Evolutionary conservation across 441 rosid species (phyloP), one percentile per base, ranked within the genome.

Genomic region (Biscutella auriculata): DNA sequence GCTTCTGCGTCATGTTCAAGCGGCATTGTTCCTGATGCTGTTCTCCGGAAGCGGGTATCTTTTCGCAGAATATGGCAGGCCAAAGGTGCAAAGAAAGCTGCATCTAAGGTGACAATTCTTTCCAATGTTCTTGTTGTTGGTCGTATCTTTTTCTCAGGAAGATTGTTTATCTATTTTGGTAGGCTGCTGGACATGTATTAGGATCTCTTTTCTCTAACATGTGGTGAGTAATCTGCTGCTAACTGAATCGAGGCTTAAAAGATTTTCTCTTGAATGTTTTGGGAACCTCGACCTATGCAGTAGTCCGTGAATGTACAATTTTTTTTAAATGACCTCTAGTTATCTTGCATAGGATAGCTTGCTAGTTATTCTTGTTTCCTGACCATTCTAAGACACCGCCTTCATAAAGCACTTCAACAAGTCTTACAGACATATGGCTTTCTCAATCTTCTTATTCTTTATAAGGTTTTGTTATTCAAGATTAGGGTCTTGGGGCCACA

Each of bases 51-150:
- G 66, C 78, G 71, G 52, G 76, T 85, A 69, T 85, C 80, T 58
- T 82, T 93, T 57, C 95, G 82, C 45, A 79, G 85, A 78, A 87
- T 93, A 66, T 93, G 97, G 99, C 96, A 93, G 74, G 91, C 91
- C 61, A 87, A 89, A 77, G 93, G 89, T 61, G 86, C 89, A 56
- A 87, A 80, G 45, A 75, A 77, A 42, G 93, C 97, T 76, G 97
- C 95, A 65, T 79, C 77, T 65, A 77, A 85, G 97, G 97, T 93
- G 72, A 60, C 55, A 52, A 43, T 45, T 68, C 27, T 8, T 34
- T 39, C 53, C 35, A 16, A 30, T 67, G 34, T 30, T 79, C 68
- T 50, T 16, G 8, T 56, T 57, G 11, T 62, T 65, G 60, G 21
- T 51, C 48, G 15, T 56, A 29, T 57, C 23, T 46, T 29, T 48